Evolutionary conservation across 805 yeast genomes (phyloP).

Genomic region (Saccharomycopsis capsularis): DNA sequence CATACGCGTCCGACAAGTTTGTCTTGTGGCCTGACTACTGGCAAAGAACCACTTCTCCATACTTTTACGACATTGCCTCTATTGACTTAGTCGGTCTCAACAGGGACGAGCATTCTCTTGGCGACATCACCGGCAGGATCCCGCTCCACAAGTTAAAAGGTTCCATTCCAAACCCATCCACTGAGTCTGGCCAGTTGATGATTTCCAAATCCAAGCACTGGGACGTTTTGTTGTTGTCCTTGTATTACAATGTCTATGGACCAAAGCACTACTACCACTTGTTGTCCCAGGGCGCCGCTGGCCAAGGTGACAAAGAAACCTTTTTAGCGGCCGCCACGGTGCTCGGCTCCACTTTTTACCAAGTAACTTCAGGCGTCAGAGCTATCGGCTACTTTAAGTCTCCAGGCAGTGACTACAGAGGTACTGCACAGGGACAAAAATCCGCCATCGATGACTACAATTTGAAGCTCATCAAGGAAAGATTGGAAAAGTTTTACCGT

Average conservation of each 20-base stretch:
- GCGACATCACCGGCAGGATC: constrained; percentile 28
- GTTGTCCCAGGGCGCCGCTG: constrained; percentile 65
- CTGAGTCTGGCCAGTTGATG: constrained; percentile 66
- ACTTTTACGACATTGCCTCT: constrained; percentile 47
- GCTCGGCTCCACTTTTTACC: constrained; percentile 43
- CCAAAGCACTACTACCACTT: constrained; percentile 61
- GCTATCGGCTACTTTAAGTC: constrained; percentile 33
- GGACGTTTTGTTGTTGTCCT: constrained; percentile 48
- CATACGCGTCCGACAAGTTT: constrained; percentile 38
- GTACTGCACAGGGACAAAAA: constrained; percentile 21
- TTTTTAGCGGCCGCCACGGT: constrained; percentile 62
- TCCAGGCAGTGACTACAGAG: constrained; percentile 14
- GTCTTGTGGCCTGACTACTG: constrained; percentile 67
- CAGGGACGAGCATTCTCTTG: constrained; percentile 28
- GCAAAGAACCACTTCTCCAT: constrained; percentile 62
- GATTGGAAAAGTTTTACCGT: constrained; percentile 1
- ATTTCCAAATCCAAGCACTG: constrained; percentile 54
- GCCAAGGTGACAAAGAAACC: constrained; percentile 79
- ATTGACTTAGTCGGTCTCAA: constrained; percentile 32
- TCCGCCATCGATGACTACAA: constrained; percentile 18
- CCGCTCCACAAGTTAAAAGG: constrained; percentile 57
- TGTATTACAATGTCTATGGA: constrained; percentile 62
- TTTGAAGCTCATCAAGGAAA: background rate
- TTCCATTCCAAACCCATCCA: constrained; percentile 57
- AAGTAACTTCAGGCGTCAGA: constrained; percentile 35